Evolutionary conservation across 1,284 basidiomycete species (phyloP).

Genomic region (Moesziomyces sp.): DNA sequence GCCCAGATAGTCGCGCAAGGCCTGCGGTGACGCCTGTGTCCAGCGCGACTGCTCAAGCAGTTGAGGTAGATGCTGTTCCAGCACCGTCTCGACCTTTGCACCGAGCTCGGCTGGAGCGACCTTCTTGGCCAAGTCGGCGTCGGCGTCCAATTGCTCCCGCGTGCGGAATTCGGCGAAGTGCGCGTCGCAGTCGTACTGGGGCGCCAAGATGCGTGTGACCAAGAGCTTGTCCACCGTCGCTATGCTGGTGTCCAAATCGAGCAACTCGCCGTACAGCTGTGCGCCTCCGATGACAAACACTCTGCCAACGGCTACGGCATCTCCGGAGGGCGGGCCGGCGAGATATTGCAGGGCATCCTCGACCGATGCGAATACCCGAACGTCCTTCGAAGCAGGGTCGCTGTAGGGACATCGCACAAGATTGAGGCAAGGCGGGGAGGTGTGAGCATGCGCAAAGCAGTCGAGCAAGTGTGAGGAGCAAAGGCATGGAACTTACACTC

Average conservation of each 20-base stretch:
- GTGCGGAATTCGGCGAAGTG: slow-evolving; percentile 81
- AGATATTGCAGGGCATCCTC: slow-evolving; percentile 23
- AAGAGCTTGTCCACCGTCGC: slow-evolving; percentile 69
- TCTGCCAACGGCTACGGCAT: slow-evolving; percentile 49
- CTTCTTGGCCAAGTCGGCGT: slow-evolving; percentile 15
- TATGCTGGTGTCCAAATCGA: slow-evolving; percentile 7
- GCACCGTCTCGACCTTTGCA: not conserved
- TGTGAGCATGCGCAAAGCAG: not conserved
- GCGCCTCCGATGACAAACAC: slow-evolving; percentile 91
- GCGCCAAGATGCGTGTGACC: slow-evolving; percentile 83
- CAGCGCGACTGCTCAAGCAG: slow-evolving; percentile 21
- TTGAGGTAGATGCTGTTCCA: not conserved
- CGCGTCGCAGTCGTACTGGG: slow-evolving; percentile 85
- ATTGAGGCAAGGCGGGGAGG: slow-evolving; percentile 15
- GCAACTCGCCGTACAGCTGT: slow-evolving; percentile 78
- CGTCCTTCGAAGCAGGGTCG: slow-evolving; percentile 46
- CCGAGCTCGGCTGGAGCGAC: not conserved
- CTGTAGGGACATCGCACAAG: slow-evolving; percentile 21
- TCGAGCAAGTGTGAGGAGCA: not conserved
- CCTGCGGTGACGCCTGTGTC: slow-evolving; percentile 21
- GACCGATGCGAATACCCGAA: slow-evolving; percentile 24
- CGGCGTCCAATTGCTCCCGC: slow-evolving; percentile 27
- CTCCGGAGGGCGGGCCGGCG: not conserved
- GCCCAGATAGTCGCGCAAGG: slow-evolving; percentile 26
- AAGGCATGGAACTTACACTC: slow-evolving; percentile 64